Evolutionary conservation across 2,329 filamentous ascomycete species (phyloP), one percentile per base, ranked within the genome.

Genomic region (Colletotrichum tamarilloi): DNA sequence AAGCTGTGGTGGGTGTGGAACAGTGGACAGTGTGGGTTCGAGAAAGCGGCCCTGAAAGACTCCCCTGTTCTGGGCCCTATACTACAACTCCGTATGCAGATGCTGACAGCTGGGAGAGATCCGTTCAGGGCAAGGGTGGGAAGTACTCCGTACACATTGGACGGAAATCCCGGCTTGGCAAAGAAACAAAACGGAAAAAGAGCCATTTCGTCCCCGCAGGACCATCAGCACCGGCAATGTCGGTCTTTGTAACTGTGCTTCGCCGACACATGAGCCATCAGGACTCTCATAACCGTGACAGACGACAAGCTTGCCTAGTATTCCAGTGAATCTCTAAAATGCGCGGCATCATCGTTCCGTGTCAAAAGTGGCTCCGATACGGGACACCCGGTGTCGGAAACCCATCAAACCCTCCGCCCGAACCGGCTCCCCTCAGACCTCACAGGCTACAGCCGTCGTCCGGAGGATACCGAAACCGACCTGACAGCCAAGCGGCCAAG

Each of bases 401-500:
- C 16, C 16, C 28, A 32, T 22, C 26, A 16, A 22, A 8, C 9
- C 35, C 49, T 19, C 42, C 42, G 42, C 19, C 42, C 42, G 7
- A 49, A 49, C 42, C 38, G 30, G 24, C n/a, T 24, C n/a, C 9
- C 4, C 32, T 32, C 16, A 58, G 38, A 19, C 38, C 16, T 19
- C 38, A 7, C 38, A 42, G 38, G 14, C 32, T 35, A 35, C 16
- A 9, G 30, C 30, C 30, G 56, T 30, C 28, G 26, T 22, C n/a
- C 56, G 49, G 22, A 62, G 22, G 14, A 60, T 26, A 22, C 68
- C 57, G 68, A 72, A 62, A 53, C 46, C 49, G 57, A 42, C 56
- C 26, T 68, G 68, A 68, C n/a, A 11, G 26, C 46, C 16, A 26
- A 38, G 52, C 52, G 56, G 62, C 42, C 67, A 67, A 67, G 42